These are phyloP conservation scores for Globisporangium ultimum DNA, from an alignment of 352 stramenopile species.

Conservation along the genomic window DNA sequence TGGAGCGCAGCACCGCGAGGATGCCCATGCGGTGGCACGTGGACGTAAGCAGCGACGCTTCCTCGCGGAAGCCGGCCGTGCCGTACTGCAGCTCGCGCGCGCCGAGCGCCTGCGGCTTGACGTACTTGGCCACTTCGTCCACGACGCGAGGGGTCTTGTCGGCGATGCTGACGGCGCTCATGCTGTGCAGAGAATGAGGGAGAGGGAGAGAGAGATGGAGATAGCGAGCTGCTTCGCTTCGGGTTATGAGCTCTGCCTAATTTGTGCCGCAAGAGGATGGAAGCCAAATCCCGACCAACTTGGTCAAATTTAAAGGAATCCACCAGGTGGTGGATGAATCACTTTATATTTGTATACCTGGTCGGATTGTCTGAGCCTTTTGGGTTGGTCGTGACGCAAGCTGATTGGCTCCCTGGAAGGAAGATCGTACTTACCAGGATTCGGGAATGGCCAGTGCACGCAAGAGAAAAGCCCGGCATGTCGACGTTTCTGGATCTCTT, in stretches of 20 bases:
- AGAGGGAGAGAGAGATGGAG: too few relatives aligned
- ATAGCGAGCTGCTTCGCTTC: too few relatives aligned
- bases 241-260: too few relatives aligned
- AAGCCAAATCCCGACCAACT: constrained; percentile 3
- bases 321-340: not conserved
- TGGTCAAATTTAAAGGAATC: not conserved
- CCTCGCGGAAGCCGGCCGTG: constrained; percentile 94
- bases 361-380: not conserved
- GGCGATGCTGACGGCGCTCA: constrained; percentile 53
- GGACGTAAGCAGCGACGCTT: constrained; percentile 84
- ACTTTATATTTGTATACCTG: not conserved
- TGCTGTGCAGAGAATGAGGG: not conserved
- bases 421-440: not conserved
- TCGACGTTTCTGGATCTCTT: constrained; percentile 7
- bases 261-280: too few relatives aligned
- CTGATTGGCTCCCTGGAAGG: constrained; percentile 3
- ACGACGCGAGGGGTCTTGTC: constrained; percentile 80
- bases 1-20: constrained; percentile 76
- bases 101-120: constrained; percentile 37
- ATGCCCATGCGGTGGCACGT: constrained; percentile 94
- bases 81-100: constrained; percentile 82
- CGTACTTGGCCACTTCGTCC: constrained; percentile 75
- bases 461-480: not conserved
- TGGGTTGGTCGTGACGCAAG: constrained; percentile 11
- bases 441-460: constrained; percentile 5